These are phyloP conservation scores for Colletotrichum endophyticum DNA, from an alignment of 2,329 filamentous ascomycete genomes.

Conservation along the genomic window DNA sequence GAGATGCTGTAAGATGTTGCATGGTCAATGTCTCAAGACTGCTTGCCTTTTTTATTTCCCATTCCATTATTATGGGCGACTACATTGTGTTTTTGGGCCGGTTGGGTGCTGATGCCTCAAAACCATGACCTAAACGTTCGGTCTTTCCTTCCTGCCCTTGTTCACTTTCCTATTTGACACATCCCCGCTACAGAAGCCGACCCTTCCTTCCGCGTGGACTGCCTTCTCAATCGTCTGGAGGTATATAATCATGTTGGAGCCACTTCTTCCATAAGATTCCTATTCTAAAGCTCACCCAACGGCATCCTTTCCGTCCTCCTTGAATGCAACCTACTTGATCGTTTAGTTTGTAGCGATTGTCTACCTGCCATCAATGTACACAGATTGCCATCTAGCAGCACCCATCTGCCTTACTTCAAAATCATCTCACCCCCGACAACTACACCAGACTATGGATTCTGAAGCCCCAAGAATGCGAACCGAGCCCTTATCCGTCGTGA, in stretches of 20 bases:
- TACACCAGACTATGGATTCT: neutral
- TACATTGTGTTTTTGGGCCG: neutral
- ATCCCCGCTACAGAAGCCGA: neutral
- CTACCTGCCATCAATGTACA: neutral
- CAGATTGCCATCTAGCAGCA: neutral
- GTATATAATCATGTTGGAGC: neutral
- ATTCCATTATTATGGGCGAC: neutral
- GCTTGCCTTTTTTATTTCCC: neutral
- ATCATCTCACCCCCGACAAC: neutral
- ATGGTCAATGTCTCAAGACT: neutral
- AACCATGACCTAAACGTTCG: neutral
- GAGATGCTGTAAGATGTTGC: neutral
- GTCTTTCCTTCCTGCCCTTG: neutral
- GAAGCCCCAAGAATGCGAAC: neutral
- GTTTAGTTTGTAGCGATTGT: neutral
- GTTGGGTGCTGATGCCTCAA: neutral
- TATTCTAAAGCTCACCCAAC: neutral
- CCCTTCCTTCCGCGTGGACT: neutral
- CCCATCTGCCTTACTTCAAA: neutral
- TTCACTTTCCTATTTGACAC: neutral
- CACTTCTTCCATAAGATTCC: neutral
- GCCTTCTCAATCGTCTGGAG: neutral
- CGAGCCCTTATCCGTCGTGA: neutral
- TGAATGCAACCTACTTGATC: neutral
- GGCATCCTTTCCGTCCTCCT: neutral